These are phyloP conservation scores for Rhodosorus marinus DNA, from an alignment of 23 red algal genomes.

Conservation along the genomic window DNA sequence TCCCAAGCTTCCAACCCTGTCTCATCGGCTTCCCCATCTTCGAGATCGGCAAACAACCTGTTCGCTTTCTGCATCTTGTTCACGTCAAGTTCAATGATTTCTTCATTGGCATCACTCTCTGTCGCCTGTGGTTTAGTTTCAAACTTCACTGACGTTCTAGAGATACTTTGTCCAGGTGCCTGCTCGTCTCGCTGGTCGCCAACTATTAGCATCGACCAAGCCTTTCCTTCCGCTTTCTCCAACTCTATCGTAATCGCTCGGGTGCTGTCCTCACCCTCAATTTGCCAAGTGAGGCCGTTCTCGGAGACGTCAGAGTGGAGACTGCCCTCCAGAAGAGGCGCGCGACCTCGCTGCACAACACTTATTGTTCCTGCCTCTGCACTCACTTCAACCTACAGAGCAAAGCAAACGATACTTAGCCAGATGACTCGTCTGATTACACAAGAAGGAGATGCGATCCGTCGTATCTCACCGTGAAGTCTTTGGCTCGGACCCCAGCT, in stretches of 20 bases:
- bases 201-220: conserved; percentile 25
- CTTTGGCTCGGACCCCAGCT: too few relatives aligned
- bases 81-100: neutral
- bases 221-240: conserved; percentile 18
- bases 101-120: neutral
- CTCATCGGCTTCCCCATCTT: too few relatives aligned
- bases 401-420: too few relatives aligned
- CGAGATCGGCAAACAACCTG: conserved; percentile 30
- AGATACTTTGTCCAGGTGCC: conserved; percentile 1
- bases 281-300: conserved; percentile 19
- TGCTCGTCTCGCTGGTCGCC: conserved; percentile 17
- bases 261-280: conserved; percentile 8
- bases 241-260: conserved; percentile 26
- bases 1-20: too few relatives aligned
- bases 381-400: too few relatives aligned
- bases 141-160: neutral
- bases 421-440: too few relatives aligned
- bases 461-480: too few relatives aligned
- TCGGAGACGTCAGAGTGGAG: too few relatives aligned
- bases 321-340: too few relatives aligned
- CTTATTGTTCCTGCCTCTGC: too few relatives aligned
- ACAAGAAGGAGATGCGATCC: too few relatives aligned
- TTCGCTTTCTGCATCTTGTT: conserved; percentile 8
- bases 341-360: too few relatives aligned
- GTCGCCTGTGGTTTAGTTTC: neutral